Conservation (phyloP, 129 eudicot species). For the Solidago caesia region DNA sequence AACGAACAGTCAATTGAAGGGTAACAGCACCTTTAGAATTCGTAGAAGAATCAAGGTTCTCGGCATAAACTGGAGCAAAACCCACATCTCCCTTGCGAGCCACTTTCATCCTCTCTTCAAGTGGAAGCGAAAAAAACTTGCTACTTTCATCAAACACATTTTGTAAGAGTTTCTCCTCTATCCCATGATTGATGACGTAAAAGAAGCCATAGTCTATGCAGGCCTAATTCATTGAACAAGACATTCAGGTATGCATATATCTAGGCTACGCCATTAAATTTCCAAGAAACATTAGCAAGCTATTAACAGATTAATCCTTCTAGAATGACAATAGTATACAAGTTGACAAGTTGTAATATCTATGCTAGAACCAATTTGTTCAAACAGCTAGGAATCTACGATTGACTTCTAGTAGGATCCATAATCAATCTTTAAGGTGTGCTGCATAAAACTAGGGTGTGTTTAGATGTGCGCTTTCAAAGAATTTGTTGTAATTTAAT, state of each 20-base stretch:
- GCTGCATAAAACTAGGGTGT: too few relatives aligned
- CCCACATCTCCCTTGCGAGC: slow-evolving; percentile 52
- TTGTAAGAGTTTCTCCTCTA: slow-evolving; percentile 53
- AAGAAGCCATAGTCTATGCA: slow-evolving; percentile 73
- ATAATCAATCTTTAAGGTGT: too few relatives aligned
- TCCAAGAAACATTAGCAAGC: too few relatives aligned
- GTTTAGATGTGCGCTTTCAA: too few relatives aligned
- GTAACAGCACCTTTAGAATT: slow-evolving; percentile 45
- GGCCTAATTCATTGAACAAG: slow-evolving; percentile 42
- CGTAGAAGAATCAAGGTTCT: slow-evolving; percentile 61
- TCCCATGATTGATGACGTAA: slow-evolving; percentile 76
- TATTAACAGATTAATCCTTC: too few relatives aligned
- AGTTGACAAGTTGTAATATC: too few relatives aligned
- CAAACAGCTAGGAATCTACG: too few relatives aligned
- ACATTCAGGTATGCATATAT: background rate
- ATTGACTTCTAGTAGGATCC: too few relatives aligned
- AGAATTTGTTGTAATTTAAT: too few relatives aligned
- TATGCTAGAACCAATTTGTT: too few relatives aligned
- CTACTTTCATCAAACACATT: slow-evolving; percentile 51
- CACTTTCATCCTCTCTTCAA: slow-evolving; percentile 64
- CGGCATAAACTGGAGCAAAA: slow-evolving; percentile 60
- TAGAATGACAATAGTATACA: too few relatives aligned
- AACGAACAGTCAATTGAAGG: background rate
- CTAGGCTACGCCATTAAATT: too few relatives aligned
- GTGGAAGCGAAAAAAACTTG: slow-evolving; percentile 58